Conservation (phyloP, 2,329 filamentous ascomycete genomes). For the Lanzia echinophila region DNA sequence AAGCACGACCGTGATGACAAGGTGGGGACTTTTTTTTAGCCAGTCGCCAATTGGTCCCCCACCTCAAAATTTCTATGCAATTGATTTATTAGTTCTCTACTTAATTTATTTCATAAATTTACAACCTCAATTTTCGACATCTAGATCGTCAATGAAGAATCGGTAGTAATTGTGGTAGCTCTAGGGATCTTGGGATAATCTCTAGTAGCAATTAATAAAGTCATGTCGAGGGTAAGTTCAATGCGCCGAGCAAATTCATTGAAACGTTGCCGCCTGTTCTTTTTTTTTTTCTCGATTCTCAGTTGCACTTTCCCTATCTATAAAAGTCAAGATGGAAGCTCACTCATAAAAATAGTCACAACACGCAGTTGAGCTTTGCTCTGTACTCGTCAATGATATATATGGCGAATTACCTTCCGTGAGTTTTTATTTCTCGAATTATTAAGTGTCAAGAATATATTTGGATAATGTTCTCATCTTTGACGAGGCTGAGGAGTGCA, state of each 20-base stretch:
- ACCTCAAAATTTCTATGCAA: constrained; percentile 10
- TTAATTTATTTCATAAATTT: background rate
- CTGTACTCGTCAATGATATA: constrained; percentile 79
- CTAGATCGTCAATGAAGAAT: constrained; percentile 28
- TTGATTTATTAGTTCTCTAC: background rate
- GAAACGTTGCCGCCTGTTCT: constrained; percentile 9
- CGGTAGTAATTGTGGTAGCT: constrained; percentile 67
- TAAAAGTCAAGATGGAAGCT: constrained; percentile 8
- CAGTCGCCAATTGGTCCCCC: constrained; percentile 4
- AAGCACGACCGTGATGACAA: background rate
- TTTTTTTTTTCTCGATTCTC: constrained; percentile 18
- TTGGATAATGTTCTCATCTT: constrained; percentile 3
- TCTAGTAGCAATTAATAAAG: constrained; percentile 56
- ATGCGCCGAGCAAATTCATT: constrained; percentile 14
- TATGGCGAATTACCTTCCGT: constrained; percentile 91
- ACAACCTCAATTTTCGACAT: background rate
- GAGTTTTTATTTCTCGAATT: constrained; percentile 35
- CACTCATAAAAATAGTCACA: constrained; percentile 46
- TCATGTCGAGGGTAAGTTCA: constrained; percentile 46
- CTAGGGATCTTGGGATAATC: constrained; percentile 74
- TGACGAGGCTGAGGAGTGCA: constrained; percentile 7
- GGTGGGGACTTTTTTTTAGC: constrained; percentile 8
- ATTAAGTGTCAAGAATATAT: background rate
- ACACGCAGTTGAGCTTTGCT: constrained; percentile 79
- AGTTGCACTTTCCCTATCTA: background rate